These are phyloP conservation scores for Hypoxylon sp. DNA, from an alignment of 2,329 filamentous ascomycete species.

Conservation along the genomic window DNA sequence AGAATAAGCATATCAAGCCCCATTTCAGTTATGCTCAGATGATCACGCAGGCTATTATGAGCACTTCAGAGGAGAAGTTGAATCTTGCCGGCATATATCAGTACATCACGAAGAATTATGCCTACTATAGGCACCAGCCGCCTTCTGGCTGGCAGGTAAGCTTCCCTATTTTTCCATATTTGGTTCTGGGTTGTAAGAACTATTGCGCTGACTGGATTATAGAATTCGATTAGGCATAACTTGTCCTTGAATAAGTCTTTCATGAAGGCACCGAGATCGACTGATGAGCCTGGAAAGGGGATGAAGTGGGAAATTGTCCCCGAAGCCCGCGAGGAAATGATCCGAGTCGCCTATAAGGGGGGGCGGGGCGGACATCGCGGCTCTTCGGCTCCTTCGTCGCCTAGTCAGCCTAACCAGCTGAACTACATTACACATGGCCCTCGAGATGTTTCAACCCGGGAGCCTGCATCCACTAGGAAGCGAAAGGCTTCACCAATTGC, in stretches of 20 bases:
- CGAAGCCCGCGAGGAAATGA: conserved; percentile 88
- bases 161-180: conserved; percentile 29
- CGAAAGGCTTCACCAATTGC: conserved; percentile 67
- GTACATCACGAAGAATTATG: conserved; percentile 91
- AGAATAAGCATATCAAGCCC: conserved; percentile 92
- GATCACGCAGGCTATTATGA: conserved; percentile 96
- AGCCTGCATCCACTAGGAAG: conserved; percentile 69
- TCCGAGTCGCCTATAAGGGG: conserved; percentile 77
- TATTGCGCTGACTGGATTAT: conserved; percentile 48
- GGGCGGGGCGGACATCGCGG: conserved; percentile 76
- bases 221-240: conserved; percentile 98
- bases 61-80: conserved; percentile 87
- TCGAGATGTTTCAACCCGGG: conserved; percentile 67
- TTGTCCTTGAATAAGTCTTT: conserved; percentile 95
- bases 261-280: conserved; percentile 90
- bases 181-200: conserved; percentile 7
- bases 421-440: conserved; percentile 74
- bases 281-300: conserved; percentile 96
- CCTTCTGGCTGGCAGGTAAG: conserved; percentile 89
- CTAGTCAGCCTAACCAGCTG: conserved; percentile 68
- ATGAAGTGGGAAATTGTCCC: conserved; percentile 98
- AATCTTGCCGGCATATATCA: conserved; percentile 94
- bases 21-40: conserved; percentile 97
- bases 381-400: conserved; percentile 79
- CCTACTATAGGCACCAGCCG: conserved; percentile 88